These are phyloP conservation scores for Wickerhamomyces hampshirensis DNA, from an alignment of 805 yeast species.

Conservation along the genomic window DNA sequence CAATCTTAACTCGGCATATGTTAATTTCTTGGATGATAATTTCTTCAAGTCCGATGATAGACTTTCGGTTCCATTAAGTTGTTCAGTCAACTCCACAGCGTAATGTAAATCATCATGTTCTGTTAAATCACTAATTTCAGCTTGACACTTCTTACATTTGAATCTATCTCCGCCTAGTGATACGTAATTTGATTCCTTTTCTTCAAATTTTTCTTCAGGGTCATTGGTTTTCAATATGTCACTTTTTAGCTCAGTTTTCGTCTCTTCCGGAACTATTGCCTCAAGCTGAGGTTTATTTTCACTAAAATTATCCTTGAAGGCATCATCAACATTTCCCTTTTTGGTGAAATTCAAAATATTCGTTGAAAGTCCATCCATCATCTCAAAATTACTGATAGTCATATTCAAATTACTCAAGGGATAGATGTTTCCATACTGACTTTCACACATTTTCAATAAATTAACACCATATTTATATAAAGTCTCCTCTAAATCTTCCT, in stretches of 20 bases:
- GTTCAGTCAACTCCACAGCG: constrained; percentile 45
- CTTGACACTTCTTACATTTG: constrained; percentile 9
- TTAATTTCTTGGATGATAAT: constrained; percentile 6
- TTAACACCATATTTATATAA: constrained; percentile 31
- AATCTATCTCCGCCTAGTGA: constrained; percentile 2
- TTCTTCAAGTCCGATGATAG: constrained; percentile 9
- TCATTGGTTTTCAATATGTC: background rate
- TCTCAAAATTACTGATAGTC: constrained; percentile 49
- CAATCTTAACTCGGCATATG: constrained; percentile 6
- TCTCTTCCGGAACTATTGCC: background rate
- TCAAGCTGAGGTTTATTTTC: background rate
- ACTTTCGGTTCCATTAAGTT: constrained; percentile 31
- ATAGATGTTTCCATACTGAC: constrained; percentile 30
- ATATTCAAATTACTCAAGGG: constrained; percentile 50
- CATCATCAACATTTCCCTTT: constrained; percentile 11
- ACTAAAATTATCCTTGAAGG: constrained; percentile 5
- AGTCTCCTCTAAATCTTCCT: constrained; percentile 20
- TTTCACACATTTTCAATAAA: constrained; percentile 37
- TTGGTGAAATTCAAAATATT: constrained; percentile 20
- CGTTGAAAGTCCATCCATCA: constrained; percentile 22
- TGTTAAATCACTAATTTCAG: constrained; percentile 19
- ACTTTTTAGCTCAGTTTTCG: background rate
- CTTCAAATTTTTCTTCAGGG: background rate
- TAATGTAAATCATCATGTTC: constrained; percentile 55
- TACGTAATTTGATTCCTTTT: background rate